Evolutionary conservation across 768 basidiomycete genomes (phyloP).

Genomic region (Favolaschia claudopus): DNA sequence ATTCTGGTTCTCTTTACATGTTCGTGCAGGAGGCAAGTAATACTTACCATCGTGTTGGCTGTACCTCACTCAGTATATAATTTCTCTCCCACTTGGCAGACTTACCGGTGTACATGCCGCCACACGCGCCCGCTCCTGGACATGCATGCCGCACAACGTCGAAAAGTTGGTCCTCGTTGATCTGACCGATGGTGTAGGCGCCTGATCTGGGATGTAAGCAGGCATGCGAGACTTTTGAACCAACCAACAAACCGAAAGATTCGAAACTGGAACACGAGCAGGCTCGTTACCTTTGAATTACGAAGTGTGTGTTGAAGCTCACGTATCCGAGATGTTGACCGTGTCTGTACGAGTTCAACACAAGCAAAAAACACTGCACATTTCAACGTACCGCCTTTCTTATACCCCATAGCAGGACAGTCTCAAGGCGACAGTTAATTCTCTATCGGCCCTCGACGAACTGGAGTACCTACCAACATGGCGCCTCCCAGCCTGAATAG

Average conservation of each 20-base stretch:
- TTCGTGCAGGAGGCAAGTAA: too few relatives aligned
- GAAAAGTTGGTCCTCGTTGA: conserved; percentile 80
- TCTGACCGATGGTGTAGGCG: conserved; percentile 78
- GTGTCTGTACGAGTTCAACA: conserved; percentile 26
- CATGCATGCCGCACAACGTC: conserved; percentile 89
- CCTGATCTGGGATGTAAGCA: conserved; percentile 50
- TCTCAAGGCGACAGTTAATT: conserved; percentile 56
- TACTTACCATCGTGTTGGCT: conserved; percentile 96
- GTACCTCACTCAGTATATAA: too few relatives aligned
- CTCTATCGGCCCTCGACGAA: conserved; percentile 41
- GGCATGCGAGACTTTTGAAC: background rate
- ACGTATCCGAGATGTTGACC: conserved; percentile 84
- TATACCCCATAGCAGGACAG: conserved; percentile 79
- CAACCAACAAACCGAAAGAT: conserved; percentile 65
- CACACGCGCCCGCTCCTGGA: conserved; percentile 85
- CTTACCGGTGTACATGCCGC: conserved; percentile 91
- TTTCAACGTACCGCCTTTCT: conserved; percentile 70
- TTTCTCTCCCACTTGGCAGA: too few relatives aligned
- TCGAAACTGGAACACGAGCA: too few relatives aligned
- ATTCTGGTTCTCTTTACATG: too few relatives aligned
- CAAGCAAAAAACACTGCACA: background rate
- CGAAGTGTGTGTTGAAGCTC: too few relatives aligned
- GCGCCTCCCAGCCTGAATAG: conserved; percentile 80
- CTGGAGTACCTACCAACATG: conserved; percentile 54
- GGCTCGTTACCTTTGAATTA: too few relatives aligned